Evolutionary conservation across 441 rosid genomes (phyloP).

Genomic region (Aquilaria agallochum): DNA sequence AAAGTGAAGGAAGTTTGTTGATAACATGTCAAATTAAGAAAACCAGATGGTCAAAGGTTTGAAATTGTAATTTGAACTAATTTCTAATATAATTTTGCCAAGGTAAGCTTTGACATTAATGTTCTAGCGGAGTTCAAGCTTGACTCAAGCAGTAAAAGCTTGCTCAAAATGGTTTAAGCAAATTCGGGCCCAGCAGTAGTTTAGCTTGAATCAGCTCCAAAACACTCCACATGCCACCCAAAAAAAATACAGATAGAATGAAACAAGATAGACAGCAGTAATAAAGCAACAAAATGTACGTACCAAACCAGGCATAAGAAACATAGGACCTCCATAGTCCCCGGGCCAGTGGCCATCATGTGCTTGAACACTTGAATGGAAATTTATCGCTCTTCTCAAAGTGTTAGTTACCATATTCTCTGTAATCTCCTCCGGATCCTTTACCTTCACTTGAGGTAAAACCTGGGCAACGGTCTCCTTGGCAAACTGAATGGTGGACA

Average conservation of each 20-base stretch:
- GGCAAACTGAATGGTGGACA: constrained; percentile 42
- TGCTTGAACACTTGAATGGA: constrained; percentile 72
- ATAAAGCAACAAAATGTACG: constrained; percentile 10
- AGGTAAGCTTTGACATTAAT: too few species aligned
- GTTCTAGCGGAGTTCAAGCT: too few species aligned
- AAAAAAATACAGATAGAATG: background rate
- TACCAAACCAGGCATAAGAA: constrained; percentile 92
- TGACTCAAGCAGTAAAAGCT: too few species aligned
- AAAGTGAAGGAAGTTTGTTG: too few species aligned
- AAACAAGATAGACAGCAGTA: background rate
- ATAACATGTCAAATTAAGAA: too few species aligned
- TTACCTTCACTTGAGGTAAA: constrained; percentile 49
- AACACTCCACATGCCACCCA: too few species aligned
- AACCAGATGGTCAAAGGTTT: too few species aligned
- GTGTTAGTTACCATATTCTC: constrained; percentile 43
- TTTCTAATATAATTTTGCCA: too few species aligned
- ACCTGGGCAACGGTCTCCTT: constrained; percentile 33
- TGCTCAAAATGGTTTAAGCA: too few species aligned
- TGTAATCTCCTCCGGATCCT: constrained; percentile 41
- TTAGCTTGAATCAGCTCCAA: too few species aligned
- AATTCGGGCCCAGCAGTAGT: too few species aligned
- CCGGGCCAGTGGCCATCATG: constrained; percentile 97
- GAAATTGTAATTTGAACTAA: too few species aligned
- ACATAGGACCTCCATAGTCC: constrained; percentile 98
- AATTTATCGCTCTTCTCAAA: constrained; percentile 59